Base-by-base conservation (phyloP, 192 early-diverging fungal species). In the Coemansia sp. region DNA sequence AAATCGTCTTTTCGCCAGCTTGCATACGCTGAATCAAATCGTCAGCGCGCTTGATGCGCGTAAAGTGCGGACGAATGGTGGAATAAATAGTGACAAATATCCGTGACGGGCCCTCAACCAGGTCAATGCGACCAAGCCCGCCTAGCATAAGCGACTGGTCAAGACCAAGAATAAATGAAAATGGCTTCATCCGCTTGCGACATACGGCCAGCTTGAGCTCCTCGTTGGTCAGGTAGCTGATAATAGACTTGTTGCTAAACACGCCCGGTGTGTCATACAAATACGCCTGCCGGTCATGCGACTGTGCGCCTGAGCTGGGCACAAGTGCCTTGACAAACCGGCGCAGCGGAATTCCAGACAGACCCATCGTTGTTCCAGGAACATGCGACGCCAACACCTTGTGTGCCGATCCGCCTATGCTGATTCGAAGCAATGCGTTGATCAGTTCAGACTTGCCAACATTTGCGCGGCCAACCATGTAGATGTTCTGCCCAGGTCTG, bases 401-500 rank as follows among this genome's bases (percentile, higher is more conserved):
- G 67, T 87, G 81, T 17, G 62, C 63, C 1, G 77, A 72, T 17
- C 76, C 74, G 17, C 72, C 76, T 11, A 74, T 70, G 58, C 74
- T 80, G 49, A 86, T 83, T 17, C 85, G 70, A 52, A 87, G 67
- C n/a, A 92, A 61, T 21, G 82, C 82, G 53, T 89, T 88, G 49
- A 92, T 71, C 9, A 92, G 72, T 48, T 87, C 89, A 2, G 89
- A 90, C 74, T 92, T 92, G 27, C 91, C 91, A 10, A 87, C 91
- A 63, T 92, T 92, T 2, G 88, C 84, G 31, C 85, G 83, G 6
- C 91, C 91, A 26, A 92, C 78, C 65, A 92, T 71, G 59, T 87
- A 92, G 14, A 91, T 69, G 60, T 92, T 85, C 59, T 84, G 72
- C 10, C 74, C 70, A 4, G 68, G 53, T 5, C 63, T 52, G 45